Conservation (phyloP, 2,329 filamentous ascomycete genomes). For the Fusarium sp. region DNA sequence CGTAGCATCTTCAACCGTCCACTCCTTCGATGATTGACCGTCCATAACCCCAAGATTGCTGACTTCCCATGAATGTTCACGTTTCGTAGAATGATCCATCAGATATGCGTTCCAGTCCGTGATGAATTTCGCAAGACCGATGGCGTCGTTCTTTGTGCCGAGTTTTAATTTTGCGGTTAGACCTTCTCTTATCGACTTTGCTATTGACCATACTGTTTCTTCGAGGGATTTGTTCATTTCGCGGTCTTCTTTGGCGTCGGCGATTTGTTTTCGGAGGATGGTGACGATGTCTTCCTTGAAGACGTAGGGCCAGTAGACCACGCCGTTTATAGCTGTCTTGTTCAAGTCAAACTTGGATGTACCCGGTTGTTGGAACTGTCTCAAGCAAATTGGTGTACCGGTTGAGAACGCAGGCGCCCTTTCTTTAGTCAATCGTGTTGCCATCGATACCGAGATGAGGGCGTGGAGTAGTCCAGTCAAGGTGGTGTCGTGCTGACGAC, state of each 20-base stretch:
- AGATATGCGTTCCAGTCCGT: conserved; percentile 16
- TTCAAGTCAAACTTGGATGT: not conserved
- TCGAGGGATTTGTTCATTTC: not conserved
- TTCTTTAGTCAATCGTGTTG: not conserved
- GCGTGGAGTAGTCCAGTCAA: conserved; percentile 14
- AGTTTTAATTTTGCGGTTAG: conserved; percentile 35
- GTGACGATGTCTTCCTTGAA: not conserved
- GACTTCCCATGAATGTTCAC: conserved; percentile 13
- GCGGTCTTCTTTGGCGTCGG: not conserved
- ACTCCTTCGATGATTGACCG: not conserved
- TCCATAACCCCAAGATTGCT: conserved; percentile 28
- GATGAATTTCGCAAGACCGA: conserved; percentile 16
- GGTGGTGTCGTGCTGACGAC: conserved; percentile 12
- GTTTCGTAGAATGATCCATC: not conserved
- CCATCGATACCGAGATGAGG: conserved; percentile 6
- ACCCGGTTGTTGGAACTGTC: not conserved
- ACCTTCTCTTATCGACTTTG: conserved; percentile 27
- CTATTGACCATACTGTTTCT: conserved; percentile 36
- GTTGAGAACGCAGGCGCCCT: conserved; percentile 8
- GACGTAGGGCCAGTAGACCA: not conserved
- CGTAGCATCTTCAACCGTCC: not conserved
- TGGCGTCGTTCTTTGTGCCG: conserved; percentile 5
- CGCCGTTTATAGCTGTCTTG: conserved; percentile 6
- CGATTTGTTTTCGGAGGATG: not conserved
- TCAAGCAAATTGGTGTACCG: conserved; percentile 12